Evolutionary conservation across 106 monocot species (phyloP).

Genomic region (Platanthera zijinensis): DNA sequence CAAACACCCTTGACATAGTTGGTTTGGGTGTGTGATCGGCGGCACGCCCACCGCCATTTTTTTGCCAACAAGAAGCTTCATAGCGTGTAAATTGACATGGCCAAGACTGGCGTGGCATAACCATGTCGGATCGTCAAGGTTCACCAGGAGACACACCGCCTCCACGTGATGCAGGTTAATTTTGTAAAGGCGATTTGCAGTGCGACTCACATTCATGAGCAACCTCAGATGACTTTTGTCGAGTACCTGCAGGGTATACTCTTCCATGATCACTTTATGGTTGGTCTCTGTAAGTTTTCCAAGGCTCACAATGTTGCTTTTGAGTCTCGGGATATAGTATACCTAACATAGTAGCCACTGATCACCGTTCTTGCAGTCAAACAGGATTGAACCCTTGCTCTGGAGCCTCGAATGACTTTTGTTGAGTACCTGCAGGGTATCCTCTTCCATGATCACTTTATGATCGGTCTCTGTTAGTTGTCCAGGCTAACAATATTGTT

Average conservation of each 20-base stretch:
- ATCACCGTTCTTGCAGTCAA: neutral
- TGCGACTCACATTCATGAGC: neutral
- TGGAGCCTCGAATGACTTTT: neutral
- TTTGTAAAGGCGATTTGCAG: neutral
- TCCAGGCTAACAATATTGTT: slow-evolving; percentile 10
- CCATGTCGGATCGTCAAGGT: neutral
- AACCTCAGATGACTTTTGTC: neutral
- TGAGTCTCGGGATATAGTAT: slow-evolving; percentile 5
- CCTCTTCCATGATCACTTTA: slow-evolving; percentile 1
- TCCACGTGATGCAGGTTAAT: neutral
- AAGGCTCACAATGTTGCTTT: slow-evolving; percentile 10
- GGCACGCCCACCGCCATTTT: neutral
- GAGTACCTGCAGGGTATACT: neutral
- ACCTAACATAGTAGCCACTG: neutral
- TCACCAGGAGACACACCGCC: neutral
- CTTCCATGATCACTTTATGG: slow-evolving; percentile 1
- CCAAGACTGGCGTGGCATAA: slow-evolving; percentile 1
- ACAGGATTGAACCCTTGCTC: neutral
- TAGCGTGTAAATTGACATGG: no score
- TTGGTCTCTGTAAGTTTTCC: neutral
- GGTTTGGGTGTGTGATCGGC: no score
- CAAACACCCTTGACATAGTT: no score
- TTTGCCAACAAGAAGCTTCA: neutral
- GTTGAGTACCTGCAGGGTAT: neutral
- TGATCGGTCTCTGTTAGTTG: neutral